A percentile compares a stretch with the other conserved stretches of the same genome.
Conservation (phyloP, 306 rosid genomes). For the Citrullus mucosospermus region DNA sequence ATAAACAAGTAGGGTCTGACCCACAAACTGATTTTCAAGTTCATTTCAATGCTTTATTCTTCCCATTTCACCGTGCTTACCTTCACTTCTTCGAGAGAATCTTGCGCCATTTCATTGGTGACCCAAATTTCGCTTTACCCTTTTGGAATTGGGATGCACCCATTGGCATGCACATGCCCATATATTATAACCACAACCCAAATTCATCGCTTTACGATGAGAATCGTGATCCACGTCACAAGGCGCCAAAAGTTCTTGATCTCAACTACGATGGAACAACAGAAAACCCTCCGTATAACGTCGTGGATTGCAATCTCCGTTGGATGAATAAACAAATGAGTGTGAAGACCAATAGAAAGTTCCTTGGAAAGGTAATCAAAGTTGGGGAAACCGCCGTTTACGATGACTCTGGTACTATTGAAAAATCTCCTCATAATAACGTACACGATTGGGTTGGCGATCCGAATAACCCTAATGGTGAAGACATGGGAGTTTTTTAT, state of each 20-base stretch:
- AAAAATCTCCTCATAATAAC: neutral
- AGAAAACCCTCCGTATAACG: no score
- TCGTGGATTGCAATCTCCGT: conserved; percentile 19
- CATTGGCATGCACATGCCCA: conserved; percentile 51
- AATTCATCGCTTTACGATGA: neutral
- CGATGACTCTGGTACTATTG: no score
- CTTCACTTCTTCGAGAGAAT: conserved; percentile 63
- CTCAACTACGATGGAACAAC: conserved; percentile 21
- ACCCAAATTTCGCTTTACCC: conserved; percentile 51
- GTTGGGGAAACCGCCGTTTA: no score
- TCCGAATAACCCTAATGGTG: conserved; percentile 13
- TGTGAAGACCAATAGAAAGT: conserved; percentile 31
- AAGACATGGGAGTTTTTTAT: conserved; percentile 65
- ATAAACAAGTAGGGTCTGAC: conserved; percentile 23
- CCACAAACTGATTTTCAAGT: conserved; percentile 18
- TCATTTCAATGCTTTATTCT: conserved; percentile 65
- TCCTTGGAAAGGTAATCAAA: conserved; percentile 26
- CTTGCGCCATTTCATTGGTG: conserved; percentile 44
- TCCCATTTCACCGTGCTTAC: conserved; percentile 70
- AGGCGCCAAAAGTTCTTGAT: conserved; percentile 27
- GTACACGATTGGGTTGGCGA: neutral
- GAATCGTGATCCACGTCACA: conserved; percentile 26
- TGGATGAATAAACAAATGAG: conserved; percentile 59
- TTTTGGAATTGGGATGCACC: conserved; percentile 66
- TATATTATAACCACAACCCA: conserved; percentile 24